Evolutionary conservation across 2,329 filamentous ascomycete genomes (phyloP), one percentile per base, ranked within the genome.

Genomic region (Aspergillus pseudotamarii): DNA sequence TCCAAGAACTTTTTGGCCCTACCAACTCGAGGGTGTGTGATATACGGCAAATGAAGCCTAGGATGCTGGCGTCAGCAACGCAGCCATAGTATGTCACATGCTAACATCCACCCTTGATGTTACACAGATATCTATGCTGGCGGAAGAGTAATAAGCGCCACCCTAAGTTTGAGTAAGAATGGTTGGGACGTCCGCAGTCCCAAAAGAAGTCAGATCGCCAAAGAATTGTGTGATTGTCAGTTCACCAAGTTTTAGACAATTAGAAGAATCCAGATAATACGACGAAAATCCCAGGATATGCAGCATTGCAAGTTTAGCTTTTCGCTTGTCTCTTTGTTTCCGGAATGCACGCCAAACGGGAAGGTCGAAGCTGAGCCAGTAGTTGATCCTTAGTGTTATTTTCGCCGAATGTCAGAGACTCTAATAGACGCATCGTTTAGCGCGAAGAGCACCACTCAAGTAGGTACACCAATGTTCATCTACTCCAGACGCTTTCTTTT

Each of bases 401-500:
- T 5, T 34, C 28, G 8, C 30, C 23, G 3, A 30, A 50, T 14
- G 28, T 16, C 48, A 32, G 48, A 32, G 48, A 32, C 19, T 28
- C 16, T 51, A 6, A 12, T n/a, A 30, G 23, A 26, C 8, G 34
- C 11, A 55, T 38, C n/a, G 14, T 55, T 34, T 19, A 34, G 51
- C 32, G 51, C 14, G 32, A 21, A 23, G 28, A 36, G 51, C 32
- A 55, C 6, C 19, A 23, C 21, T n/a, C 14, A 38, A 12, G n/a
- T 5, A n/a, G 23, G n/a, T 30, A 23, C 34, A 28, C 30, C 32
- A 30, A n/a, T 26, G 36, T n/a, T 46, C 10, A 14, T 56, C 79
- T 75, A 86, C 71, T 80, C 76, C 65, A 86, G 64, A 70, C 85
- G 78, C 78, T 89, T 89, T 67, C 87, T 81, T 78, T 89, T 89